Base-by-base conservation (phyloP, 768 basidiomycete species). In the Russula earlei region DNA sequence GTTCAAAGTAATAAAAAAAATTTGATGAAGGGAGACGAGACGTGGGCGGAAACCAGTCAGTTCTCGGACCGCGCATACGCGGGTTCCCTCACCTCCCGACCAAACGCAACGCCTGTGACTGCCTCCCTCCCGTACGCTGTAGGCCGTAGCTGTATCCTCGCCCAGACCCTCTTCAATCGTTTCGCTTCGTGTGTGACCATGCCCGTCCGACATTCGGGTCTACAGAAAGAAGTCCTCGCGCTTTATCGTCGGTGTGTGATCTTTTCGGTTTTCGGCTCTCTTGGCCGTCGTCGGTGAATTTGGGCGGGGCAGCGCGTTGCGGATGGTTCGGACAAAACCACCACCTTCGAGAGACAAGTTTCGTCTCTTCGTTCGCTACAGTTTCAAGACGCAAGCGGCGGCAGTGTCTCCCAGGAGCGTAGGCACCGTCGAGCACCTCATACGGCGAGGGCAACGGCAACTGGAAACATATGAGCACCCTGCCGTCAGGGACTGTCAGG, bases 271-370 rank as follows among this genome's bases (percentile, higher is more conserved):
- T 19, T 19, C 4, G 36, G 17, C 37, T 19, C 22, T 24, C 15
- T 19, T 5, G 36, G 17, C 37, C 24, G 22, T 24, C 15, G 22
- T 46, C 34, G 17, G 31, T 52, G 27, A 56, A 52, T 34, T 12
- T n/a, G n/a, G n/a, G n/a, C n/a, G n/a, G n/a, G 52, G 11, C 60
- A 91, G 89, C 33, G 87, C 87, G 27, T 76, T 91, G 38, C 84
- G 88, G 19, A 85, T 89, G 77, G 79, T 81, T 17, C 76, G 72
- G 50, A 75, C 77, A 17, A 91, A 91, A 70, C 86, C 89, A 7
- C 66, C 69, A 1, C 59, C 69, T 7, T 72, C 82, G 1, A 84
- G 76, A 48, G 72, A 77, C 36, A 87, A 82, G 62, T 91, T 91
- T 68, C 72, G 72, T 22, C 75, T 87, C 44, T 79, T 80, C 66